Evolutionary conservation across 352 stramenopile genomes (phyloP), one percentile per base, ranked within the genome.

Genomic region (Phytopythium chamaehyphon): DNA sequence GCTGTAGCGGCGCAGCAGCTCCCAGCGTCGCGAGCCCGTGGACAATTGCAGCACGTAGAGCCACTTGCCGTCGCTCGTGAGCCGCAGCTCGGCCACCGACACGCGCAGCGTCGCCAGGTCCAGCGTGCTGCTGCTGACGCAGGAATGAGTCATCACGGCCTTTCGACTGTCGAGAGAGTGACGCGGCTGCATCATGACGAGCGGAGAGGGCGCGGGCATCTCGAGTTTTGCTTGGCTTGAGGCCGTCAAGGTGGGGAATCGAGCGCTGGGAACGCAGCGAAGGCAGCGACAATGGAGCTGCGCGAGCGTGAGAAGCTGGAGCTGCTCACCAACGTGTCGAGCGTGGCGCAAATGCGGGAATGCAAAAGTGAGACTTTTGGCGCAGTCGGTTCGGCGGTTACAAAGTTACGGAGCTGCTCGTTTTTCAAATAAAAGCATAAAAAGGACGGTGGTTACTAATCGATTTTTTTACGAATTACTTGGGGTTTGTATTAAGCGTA

Each of bases 31-130:
- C n/a, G 47, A 50, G 23, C 55, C 64, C 52, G 70, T 86, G n/a
- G 61, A 56, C 33, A 90, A 64, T n/a, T 86, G 57, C 36, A 90
- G 67, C 53, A 79, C 64, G 52, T 86, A 90, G 18, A 81, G 67
- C 79, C 79, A 90, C 47, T 66, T 81, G 40, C 74, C 71, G 24
- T 90, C 72, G 19, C 66, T 55, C 9, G 73, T 67, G 9, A 81
- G 68, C 16, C 74, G 69, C 40, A 88, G 50, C 57, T 90, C 79
- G 19, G 72, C 62, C 45, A 90, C 65, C 22, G 58, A 57, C 18
- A 88, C 72, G 38, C 76, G 58, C 23, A 90, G 58, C 24, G 71
- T 69, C 45, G 60, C 64, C n/a, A 90, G 62, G 51, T 89, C 76
- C 33, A 54, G 39, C 42, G 11, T 55, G 11, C 55, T 54, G 15